phyloP scores from a whole-genome alignment of 176 grass and related monocot genomes.

The Microstegium vimineum region DNA sequence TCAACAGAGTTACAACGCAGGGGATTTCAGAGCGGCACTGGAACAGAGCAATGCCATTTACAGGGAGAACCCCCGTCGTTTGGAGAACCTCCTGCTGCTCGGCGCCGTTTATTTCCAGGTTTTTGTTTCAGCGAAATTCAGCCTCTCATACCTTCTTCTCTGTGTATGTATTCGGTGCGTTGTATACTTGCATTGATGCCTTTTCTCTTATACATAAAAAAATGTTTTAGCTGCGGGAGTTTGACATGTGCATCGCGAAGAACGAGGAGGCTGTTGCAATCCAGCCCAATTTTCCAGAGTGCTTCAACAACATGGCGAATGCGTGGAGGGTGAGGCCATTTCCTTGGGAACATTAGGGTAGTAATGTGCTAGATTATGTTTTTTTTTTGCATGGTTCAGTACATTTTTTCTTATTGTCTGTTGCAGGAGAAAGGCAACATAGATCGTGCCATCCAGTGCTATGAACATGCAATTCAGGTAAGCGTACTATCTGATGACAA shows the following conservation, averaged over 20 bases:
- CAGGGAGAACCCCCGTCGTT: constrained; percentile 16
- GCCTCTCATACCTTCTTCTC: neutral
- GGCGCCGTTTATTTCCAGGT: constrained; percentile 51
- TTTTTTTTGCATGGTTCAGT: neutral
- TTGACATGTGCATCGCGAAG: constrained; percentile 64
- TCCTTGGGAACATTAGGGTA: neutral
- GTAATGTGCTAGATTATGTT: neutral
- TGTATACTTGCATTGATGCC: neutral
- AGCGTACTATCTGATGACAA: neutral
- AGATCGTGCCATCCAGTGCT: constrained; percentile 55
- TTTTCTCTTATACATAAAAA: neutral
- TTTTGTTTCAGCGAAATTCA: neutral
- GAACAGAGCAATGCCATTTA: constrained; percentile 40
- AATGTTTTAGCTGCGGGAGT: constrained; percentile 45
- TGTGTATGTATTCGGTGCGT: neutral
- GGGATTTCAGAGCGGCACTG: constrained; percentile 39
- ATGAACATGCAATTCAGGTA: constrained; percentile 66
- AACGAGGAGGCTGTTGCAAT: constrained; percentile 72
- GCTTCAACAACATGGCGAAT: constrained; percentile 80
- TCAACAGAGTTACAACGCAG: constrained; percentile 34
- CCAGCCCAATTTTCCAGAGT: constrained; percentile 58
- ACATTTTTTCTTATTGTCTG: neutral
- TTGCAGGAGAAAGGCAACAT: constrained; percentile 56
- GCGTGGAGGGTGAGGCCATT: constrained; percentile 58
- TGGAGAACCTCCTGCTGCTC: constrained; percentile 47